Base-by-base conservation (phyloP, 805 yeast genomes). In the Jamesozyma lodderae region DNA sequence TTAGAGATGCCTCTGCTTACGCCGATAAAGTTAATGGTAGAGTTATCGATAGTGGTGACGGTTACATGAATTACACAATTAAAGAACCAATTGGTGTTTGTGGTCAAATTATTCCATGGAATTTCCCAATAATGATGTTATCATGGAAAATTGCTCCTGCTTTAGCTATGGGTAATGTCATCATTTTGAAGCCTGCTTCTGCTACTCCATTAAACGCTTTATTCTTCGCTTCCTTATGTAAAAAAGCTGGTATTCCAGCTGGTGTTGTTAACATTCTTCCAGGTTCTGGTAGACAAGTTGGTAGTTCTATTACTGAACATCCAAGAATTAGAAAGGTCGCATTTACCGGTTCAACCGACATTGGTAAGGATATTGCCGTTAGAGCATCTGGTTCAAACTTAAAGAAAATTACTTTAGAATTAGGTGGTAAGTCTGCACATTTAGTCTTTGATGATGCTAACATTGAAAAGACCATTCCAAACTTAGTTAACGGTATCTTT, bases 51-150 rank as follows among this genome's bases (percentile, higher is more conserved):
- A 72, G 84, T 33, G 85, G 83, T 45, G 64, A 67, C 36, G 63
- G 73, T 27, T 80, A 81, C 59, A 71, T 78, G 52, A 74, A 71
- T 49, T 81, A 70, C 66, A 76, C 83, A 40, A 69, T 73, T 56
- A 75, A 75, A 59, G 87, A 80, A 60, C 88, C 90, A 49, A 61
- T 81, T 47, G 90, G 88, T 59, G 82, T 81, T 28, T 80, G 86
- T 67, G 90, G 88, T 48, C 86, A 79, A 61, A 80, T 81, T 46
- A 81, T 81, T 45, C 88, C 90, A 58, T 81, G 88, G 88, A 81
- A 81, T 60, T 81, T 81, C 74, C 90, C 90, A 51, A 63, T 81
- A 46, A 70, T 81, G 68, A 81, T 81, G 83, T 70, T 78, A 60
- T 63, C 82, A 31, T 81, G 90, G 90, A 81, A 81, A 59, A 67